Conservation (phyloP, 331 rosid species). For the Dryas integrifolia region DNA sequence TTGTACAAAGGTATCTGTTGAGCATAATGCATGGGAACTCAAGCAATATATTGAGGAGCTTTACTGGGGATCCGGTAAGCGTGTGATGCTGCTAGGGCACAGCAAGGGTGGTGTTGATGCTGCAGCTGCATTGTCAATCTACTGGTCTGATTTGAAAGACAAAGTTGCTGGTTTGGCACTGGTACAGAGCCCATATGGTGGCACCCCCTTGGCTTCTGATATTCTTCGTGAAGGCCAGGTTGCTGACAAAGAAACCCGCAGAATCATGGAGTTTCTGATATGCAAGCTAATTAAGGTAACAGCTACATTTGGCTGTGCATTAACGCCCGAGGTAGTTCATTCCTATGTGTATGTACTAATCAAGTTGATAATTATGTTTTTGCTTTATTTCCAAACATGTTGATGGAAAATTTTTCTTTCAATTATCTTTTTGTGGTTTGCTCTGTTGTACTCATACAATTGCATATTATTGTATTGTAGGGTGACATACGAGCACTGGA, state of each 20-base stretch:
- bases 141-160: constrained; percentile 63
- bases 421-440: background rate
- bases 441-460: background rate
- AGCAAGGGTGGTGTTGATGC: constrained; percentile 90
- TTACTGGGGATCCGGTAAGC: constrained; percentile 78
- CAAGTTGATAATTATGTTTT: background rate
- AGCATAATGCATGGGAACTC: constrained; percentile 74
- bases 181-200: constrained; percentile 82
- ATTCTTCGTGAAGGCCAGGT: constrained; percentile 75
- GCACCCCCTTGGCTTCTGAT: constrained; percentile 82
- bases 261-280: constrained; percentile 68
- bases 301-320: background rate
- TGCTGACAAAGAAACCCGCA: constrained; percentile 61
- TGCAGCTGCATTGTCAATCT: constrained; percentile 61
- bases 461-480: constrained; percentile 21
- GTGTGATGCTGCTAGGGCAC: constrained; percentile 74
- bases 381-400: no score
- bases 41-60: constrained; percentile 78
- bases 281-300: constrained; percentile 81
- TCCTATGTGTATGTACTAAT: background rate
- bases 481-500: constrained; percentile 78
- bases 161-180: constrained; percentile 84
- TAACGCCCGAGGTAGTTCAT: background rate
- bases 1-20: constrained; percentile 59
- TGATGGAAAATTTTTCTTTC: no score